Evolutionary conservation across 116 monocot genomes (phyloP).

Genomic region (Iris pallida): DNA sequence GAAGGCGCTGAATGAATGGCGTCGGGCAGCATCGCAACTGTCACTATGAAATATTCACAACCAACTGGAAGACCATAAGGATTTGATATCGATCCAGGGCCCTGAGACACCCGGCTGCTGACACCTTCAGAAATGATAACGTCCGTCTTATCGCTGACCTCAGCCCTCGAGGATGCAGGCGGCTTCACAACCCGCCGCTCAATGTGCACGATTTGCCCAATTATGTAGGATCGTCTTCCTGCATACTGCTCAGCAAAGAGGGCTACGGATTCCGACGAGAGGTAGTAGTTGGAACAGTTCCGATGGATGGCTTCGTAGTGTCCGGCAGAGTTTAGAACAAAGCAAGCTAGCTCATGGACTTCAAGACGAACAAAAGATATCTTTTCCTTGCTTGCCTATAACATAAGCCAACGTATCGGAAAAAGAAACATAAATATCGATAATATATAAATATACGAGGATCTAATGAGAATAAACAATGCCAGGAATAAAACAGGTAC

Average conservation of each 20-base stretch:
- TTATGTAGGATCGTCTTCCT: slow-evolving; percentile 50
- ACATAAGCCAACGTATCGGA: not conserved
- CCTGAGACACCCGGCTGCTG: slow-evolving; percentile 12
- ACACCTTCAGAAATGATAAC: slow-evolving; percentile 10
- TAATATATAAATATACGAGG: too few species aligned
- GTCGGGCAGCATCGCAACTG: slow-evolving; percentile 94
- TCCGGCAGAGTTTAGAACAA: slow-evolving; percentile 65
- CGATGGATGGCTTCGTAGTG: slow-evolving; percentile 80
- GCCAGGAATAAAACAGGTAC: too few species aligned
- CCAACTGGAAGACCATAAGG: slow-evolving; percentile 64
- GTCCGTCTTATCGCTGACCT: slow-evolving; percentile 16
- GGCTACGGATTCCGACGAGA: slow-evolving; percentile 89
- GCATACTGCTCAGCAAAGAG: slow-evolving; percentile 72
- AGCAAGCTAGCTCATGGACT: slow-evolving; percentile 86
- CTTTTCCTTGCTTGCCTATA: slow-evolving; percentile 91
- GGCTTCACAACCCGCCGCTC: slow-evolving; percentile 44
- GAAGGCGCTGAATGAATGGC: slow-evolving; percentile 65
- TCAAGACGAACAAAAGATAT: slow-evolving; percentile 79
- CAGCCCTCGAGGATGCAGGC: slow-evolving; percentile 4
- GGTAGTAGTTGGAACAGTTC: slow-evolving; percentile 71
- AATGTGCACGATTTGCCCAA: slow-evolving; percentile 95
- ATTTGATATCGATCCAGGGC: slow-evolving; percentile 19
- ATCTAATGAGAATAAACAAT: too few species aligned
- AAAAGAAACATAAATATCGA: not conserved
- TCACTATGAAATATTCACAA: slow-evolving; percentile 94